Evolutionary conservation across 805 yeast genomes (phyloP).

Genomic region (Starmerella cellae): DNA sequence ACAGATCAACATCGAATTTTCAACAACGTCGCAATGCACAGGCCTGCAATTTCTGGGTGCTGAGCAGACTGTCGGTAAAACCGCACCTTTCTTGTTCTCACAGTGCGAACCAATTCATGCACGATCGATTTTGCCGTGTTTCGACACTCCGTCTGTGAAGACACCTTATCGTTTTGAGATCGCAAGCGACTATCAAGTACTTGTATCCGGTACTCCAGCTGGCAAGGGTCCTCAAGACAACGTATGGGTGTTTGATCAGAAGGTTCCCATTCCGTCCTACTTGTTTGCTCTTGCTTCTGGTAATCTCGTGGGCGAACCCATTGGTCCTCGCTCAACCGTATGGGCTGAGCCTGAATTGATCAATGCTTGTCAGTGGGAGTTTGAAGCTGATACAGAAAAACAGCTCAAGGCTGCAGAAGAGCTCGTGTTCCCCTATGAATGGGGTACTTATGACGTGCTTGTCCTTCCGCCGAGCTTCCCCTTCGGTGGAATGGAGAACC

Average conservation of each 20-base stretch:
- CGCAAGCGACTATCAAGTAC: constrained; percentile 51
- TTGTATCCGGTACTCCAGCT: constrained; percentile 49
- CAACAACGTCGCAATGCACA: constrained; percentile 63
- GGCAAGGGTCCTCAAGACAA: constrained; percentile 2
- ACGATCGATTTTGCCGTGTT: constrained; percentile 73
- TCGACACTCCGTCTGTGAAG: constrained; percentile 80
- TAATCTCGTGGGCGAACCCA: constrained; percentile 47
- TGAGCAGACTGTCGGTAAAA: constrained; percentile 59
- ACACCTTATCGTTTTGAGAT: constrained; percentile 47
- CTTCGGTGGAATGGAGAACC: constrained; percentile 93
- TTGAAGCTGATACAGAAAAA: constrained; percentile 59
- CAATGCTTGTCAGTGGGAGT: constrained; percentile 61
- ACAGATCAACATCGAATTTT: constrained; percentile 34
- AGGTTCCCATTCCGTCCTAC: constrained; percentile 75
- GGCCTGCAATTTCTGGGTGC: constrained; percentile 79
- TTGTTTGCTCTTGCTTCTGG: constrained; percentile 79
- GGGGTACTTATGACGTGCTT: constrained; percentile 71
- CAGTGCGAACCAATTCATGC: constrained; percentile 91
- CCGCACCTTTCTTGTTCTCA: constrained; percentile 61
- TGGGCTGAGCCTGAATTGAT: constrained; percentile 64
- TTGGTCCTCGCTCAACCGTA: constrained; percentile 80
- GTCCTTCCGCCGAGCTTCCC: constrained; percentile 69
- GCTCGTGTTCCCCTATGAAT: constrained; percentile 65
- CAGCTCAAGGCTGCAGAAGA: constrained; percentile 69
- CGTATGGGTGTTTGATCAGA: constrained; percentile 41